Evolutionary conservation across 352 stramenopile species (phyloP).

Genomic region (Nothophytophthora sp.): DNA sequence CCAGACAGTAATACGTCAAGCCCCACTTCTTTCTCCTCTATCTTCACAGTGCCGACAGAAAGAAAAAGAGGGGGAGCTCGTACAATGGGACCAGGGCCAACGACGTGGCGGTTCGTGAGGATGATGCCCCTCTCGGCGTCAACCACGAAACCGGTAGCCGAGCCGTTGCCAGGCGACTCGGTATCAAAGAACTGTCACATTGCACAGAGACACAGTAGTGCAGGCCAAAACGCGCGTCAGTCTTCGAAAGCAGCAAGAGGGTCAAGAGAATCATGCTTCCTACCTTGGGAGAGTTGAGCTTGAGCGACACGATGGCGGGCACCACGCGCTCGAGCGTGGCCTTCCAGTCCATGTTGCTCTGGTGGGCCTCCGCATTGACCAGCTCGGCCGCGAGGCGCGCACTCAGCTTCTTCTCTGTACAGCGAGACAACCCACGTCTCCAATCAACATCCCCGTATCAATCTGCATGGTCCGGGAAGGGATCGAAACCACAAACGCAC

Average conservation of each 20-base stretch:
- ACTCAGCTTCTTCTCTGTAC: conserved; percentile 62
- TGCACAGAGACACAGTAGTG: conserved; percentile 1
- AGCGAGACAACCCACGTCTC: background rate
- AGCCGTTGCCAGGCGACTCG: conserved; percentile 85
- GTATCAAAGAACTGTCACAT: conserved; percentile 88
- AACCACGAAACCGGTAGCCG: conserved; percentile 93
- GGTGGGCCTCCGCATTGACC: conserved; percentile 63
- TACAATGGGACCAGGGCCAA: conserved; percentile 85
- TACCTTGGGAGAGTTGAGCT: conserved; percentile 88
- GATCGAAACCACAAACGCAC: too few species aligned
- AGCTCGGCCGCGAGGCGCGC: conserved; percentile 64
- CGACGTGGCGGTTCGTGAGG: conserved; percentile 93
- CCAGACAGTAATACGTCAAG: background rate
- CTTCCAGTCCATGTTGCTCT: conserved; percentile 81
- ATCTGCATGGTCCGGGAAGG: too few species aligned
- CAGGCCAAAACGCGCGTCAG: too few species aligned
- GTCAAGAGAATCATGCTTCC: background rate
- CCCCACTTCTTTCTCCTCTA: background rate
- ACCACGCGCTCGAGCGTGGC: conserved; percentile 83
- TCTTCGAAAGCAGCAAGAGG: conserved; percentile 1
- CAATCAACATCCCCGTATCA: background rate
- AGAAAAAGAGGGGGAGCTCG: too few species aligned
- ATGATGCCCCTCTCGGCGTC: conserved; percentile 92
- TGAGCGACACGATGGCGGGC: conserved; percentile 86
- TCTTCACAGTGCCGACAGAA: conserved; percentile 6